Conservation (phyloP, 2,329 filamentous ascomycete species). For the Colletotrichum sp. region DNA sequence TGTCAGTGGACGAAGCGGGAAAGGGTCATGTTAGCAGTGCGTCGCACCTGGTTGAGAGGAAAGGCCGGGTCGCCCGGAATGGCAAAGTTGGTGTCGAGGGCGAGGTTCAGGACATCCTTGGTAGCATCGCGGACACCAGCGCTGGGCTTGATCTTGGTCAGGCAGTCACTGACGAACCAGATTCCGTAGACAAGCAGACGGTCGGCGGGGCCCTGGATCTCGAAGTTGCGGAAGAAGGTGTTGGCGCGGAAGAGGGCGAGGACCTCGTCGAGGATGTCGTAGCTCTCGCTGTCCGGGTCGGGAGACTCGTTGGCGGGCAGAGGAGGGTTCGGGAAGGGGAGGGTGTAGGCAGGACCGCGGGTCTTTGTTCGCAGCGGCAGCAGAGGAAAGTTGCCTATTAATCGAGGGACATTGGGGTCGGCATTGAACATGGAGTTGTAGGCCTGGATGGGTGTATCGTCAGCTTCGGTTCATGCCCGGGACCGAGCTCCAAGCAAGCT, state of each 20-base stretch:
- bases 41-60: conserved; percentile 82
- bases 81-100: conserved; percentile 92
- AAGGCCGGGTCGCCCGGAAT: conserved; percentile 93
- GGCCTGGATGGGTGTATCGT: conserved; percentile 61
- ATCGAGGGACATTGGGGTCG: conserved; percentile 69
- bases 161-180: conserved; percentile 88
- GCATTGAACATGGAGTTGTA: conserved; percentile 97
- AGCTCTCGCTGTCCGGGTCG: conserved; percentile 88
- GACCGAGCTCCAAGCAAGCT: neutral
- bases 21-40: neutral
- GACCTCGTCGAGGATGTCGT: conserved; percentile 95
- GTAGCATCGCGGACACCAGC: conserved; percentile 65
- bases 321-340: conserved; percentile 63
- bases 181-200: conserved; percentile 96
- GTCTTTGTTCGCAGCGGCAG: conserved; percentile 94
- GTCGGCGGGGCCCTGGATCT: conserved; percentile 96
- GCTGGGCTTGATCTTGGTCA: conserved; percentile 82
- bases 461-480: conserved; percentile 19
- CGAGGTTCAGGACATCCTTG: conserved; percentile 85
- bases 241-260: conserved; percentile 94
- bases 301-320: conserved; percentile 67
- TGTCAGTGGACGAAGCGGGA: neutral
- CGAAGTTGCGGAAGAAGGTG: conserved; percentile 99
- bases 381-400: conserved; percentile 89
- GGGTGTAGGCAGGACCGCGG: conserved; percentile 90